These are phyloP conservation scores for Fusarium torreyae DNA, from an alignment of 2,329 filamentous ascomycete genomes.

Conservation along the genomic window DNA sequence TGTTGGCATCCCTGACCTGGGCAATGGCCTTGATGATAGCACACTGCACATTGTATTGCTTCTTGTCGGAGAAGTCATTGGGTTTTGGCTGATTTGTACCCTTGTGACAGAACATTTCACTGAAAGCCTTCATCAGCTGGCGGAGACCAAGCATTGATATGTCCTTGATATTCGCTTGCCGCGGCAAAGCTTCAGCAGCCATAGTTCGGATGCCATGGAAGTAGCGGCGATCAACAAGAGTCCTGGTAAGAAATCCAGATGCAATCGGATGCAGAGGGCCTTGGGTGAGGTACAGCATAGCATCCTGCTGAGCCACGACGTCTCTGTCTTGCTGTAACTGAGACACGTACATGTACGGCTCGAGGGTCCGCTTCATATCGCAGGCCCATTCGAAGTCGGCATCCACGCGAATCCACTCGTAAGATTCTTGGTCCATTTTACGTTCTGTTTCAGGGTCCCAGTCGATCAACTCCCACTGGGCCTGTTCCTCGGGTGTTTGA, in stretches of 20 bases:
- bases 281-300: conserved; percentile 80
- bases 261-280: conserved; percentile 82
- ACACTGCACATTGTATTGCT: conserved; percentile 86
- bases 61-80: conserved; percentile 92
- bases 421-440: conserved; percentile 94
- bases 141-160: conserved; percentile 82
- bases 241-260: conserved; percentile 90
- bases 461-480: conserved; percentile 87
- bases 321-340: conserved; percentile 98
- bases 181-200: conserved; percentile 83
- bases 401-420: conserved; percentile 98
- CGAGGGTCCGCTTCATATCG: conserved; percentile 84
- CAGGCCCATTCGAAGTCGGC: conserved; percentile 99
- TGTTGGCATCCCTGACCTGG: conserved; percentile 78
- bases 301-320: conserved; percentile 87
- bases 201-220: conserved; percentile 93
- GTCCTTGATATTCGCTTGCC: conserved; percentile 78
- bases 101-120: conserved; percentile 88
- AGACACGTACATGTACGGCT: conserved; percentile 97
- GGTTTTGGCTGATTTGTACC: conserved; percentile 84
- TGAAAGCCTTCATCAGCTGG: conserved; percentile 88
- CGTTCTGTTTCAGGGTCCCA: conserved; percentile 92
- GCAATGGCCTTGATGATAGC: conserved; percentile 87
- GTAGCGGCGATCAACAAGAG: conserved; percentile 91
- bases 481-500: conserved; percentile 83